phyloP scores from a whole-genome alignment of 192 early-diverging fungal species.

The Backusella macrospora region DNA sequence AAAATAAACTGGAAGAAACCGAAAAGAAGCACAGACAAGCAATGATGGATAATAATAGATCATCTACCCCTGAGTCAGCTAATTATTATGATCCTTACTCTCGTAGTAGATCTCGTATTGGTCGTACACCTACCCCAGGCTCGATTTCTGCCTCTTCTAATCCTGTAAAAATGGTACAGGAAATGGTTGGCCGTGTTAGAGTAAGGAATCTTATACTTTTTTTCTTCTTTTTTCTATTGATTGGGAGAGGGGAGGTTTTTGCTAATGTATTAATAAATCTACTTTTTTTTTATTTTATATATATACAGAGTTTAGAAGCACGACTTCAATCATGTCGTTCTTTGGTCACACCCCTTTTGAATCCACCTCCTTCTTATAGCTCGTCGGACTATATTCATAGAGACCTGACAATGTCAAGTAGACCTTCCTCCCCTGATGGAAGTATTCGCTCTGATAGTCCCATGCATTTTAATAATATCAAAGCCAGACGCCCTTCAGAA shows the following conservation, averaged over 20 bases:
- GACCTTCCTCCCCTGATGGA: slow-evolving; percentile 24
- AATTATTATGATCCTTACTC: slow-evolving; percentile 34
- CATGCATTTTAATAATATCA: slow-evolving; percentile 35
- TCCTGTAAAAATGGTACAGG: slow-evolving; percentile 70
- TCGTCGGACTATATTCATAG: slow-evolving; percentile 24
- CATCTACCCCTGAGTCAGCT: slow-evolving; percentile 25
- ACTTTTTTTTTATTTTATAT: background rate
- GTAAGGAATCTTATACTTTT: too few species aligned
- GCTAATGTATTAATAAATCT: background rate
- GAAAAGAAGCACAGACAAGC: slow-evolving; percentile 31
- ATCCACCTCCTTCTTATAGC: slow-evolving; percentile 52
- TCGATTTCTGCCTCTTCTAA: slow-evolving; percentile 45
- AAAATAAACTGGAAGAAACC: slow-evolving; percentile 29
- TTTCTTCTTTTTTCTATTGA: slow-evolving; percentile 10
- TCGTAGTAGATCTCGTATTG: slow-evolving; percentile 29
- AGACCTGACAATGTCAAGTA: slow-evolving; percentile 24
- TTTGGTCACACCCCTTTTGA: slow-evolving; percentile 72
- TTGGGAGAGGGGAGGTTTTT: too few species aligned
- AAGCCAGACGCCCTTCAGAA: slow-evolving; percentile 36
- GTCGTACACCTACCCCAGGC: slow-evolving; percentile 21
- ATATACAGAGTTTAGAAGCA: slow-evolving; percentile 63
- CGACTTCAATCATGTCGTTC: slow-evolving; percentile 74
- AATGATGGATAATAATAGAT: slow-evolving; percentile 27
- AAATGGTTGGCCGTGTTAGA: slow-evolving; percentile 78
- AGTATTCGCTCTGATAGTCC: slow-evolving; percentile 29